These are phyloP conservation scores for Mortierella sp. DNA, from an alignment of 371 early-diverging fungal species.

Conservation along the genomic window DNA sequence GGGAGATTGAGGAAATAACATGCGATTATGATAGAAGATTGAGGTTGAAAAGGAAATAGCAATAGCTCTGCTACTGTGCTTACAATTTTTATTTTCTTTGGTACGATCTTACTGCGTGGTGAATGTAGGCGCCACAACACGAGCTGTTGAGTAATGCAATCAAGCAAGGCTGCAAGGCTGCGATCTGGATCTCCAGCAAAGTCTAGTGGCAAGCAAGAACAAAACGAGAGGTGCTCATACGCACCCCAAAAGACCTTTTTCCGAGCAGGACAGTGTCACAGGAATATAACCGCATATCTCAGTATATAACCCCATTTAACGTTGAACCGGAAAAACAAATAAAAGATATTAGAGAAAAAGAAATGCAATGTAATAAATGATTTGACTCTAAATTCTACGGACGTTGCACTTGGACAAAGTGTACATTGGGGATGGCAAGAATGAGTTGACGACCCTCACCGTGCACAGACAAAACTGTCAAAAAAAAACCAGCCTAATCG, in stretches of 20 bases:
- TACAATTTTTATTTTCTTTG: not conserved
- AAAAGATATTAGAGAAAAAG: not conserved
- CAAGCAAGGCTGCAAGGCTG: slow-evolving; percentile 85
- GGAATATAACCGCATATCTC: not conserved
- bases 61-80: not conserved
- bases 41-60: not conserved
- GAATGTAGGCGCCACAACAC: slow-evolving; percentile 78
- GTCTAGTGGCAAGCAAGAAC: slow-evolving; percentile 54
- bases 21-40: not conserved
- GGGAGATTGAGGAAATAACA: not conserved
- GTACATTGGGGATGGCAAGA: too few relatives aligned
- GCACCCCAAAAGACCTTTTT: too few relatives aligned
- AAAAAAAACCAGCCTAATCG: too few relatives aligned
- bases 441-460: too few relatives aligned
- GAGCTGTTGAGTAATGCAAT: slow-evolving; percentile 78
- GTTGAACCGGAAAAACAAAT: not conserved
- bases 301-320: not conserved
- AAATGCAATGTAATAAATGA: not conserved
- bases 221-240: not conserved
- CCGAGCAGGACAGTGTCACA: too few relatives aligned
- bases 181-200: slow-evolving; percentile 86
- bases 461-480: too few relatives aligned
- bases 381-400: too few relatives aligned
- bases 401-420: too few relatives aligned
- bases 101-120: not conserved